Evolutionary conservation across 352 stramenopile species (phyloP), one percentile per base, ranked within the genome.

Genomic region (Thalassiosira gravida): DNA sequence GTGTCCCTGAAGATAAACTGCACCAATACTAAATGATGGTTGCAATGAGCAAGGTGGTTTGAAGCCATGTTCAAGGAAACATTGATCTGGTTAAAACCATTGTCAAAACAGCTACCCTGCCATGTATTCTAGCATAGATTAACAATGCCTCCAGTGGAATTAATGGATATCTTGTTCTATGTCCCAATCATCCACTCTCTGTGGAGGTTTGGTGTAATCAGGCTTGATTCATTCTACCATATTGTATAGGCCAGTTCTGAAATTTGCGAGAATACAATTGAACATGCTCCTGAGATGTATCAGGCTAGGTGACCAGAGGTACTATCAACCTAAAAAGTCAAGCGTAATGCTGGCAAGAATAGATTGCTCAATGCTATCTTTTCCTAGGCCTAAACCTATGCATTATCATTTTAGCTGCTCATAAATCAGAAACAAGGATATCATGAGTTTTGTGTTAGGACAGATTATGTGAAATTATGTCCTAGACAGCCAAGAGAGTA

Each of bases 161-260:
- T n/a, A n/a, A n/a, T n/a, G n/a, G n/a, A 35, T 18, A 53, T 27
- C 3, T 56, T 13, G 20, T 67, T 35, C 35, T 56, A 35, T 47
- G 55, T 35, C 37, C 30, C 27, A 20, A 67, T 20, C 30, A 14
- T 25, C 58, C 37, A 35, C 29, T 67, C 9, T 3, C 29, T 2
- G 9, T 56, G 35, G 29, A 67, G 44, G 22, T 1, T 52, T 37
- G 35, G 29, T 35, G 2, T 7, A 25, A 52, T 53, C 14, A 27
- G 22, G 18, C n/a, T 56, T 9, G 37, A 52, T 35, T 67, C 58
- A 20, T 16, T 67, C 58, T 67, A 67, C 46, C 58, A 39, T 39
- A 67, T 67, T 35, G 35, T 67, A 35, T 22, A 20, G 14, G 22
- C 46, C 39, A 53, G 35, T 11, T 24, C 35, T 20, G 58, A 32